A percentile compares a stretch with the other conserved stretches of the same genome.
Conservation (phyloP, 352 stramenopile genomes). For the Phytophthora pistaciae region DNA sequence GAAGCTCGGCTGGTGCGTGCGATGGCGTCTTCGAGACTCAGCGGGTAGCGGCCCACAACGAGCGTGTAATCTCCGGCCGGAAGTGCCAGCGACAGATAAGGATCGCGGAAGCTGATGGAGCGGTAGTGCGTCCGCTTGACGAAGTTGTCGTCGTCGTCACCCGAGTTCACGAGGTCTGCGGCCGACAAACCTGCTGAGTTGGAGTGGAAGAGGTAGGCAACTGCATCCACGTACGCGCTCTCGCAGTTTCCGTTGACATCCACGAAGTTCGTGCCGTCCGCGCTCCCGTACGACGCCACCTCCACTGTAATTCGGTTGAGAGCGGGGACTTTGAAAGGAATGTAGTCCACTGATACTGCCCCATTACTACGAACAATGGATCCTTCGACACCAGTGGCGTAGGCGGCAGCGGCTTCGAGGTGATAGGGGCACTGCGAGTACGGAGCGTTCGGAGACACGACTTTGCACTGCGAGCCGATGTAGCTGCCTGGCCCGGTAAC, state of each 20-base stretch:
- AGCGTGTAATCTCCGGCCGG: slow-evolving; percentile 62
- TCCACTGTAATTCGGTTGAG: slow-evolving; percentile 73
- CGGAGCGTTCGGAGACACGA: slow-evolving; percentile 33
- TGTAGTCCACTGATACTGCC: slow-evolving; percentile 67
- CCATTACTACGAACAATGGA: slow-evolving; percentile 54
- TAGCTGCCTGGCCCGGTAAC: slow-evolving; percentile 52
- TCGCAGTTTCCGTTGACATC: slow-evolving; percentile 75
- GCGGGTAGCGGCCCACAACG: slow-evolving; percentile 71
- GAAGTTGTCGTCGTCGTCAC: slow-evolving; percentile 75
- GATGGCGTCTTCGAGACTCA: slow-evolving; percentile 67
- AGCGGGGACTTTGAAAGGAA: slow-evolving; percentile 53
- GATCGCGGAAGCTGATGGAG: slow-evolving; percentile 78
- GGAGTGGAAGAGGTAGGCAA: slow-evolving; percentile 64
- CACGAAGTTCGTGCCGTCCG: slow-evolving; percentile 43
- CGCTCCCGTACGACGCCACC: slow-evolving; percentile 61
- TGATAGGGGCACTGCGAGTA: slow-evolving; percentile 69
- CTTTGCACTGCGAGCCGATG: slow-evolving; percentile 70
- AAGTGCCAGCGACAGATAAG: slow-evolving; percentile 71
- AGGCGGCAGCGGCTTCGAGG: slow-evolving; percentile 47
- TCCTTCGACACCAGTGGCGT: slow-evolving; percentile 50
- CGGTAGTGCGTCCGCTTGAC: slow-evolving; percentile 49
- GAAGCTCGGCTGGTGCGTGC: slow-evolving; percentile 39
- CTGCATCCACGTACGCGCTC: slow-evolving; percentile 73
- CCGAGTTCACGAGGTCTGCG: slow-evolving; percentile 57
- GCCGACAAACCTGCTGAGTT: slow-evolving; percentile 41